Evolutionary conservation across 768 basidiomycete species (phyloP).

Genomic region (Amanita rubescens): DNA sequence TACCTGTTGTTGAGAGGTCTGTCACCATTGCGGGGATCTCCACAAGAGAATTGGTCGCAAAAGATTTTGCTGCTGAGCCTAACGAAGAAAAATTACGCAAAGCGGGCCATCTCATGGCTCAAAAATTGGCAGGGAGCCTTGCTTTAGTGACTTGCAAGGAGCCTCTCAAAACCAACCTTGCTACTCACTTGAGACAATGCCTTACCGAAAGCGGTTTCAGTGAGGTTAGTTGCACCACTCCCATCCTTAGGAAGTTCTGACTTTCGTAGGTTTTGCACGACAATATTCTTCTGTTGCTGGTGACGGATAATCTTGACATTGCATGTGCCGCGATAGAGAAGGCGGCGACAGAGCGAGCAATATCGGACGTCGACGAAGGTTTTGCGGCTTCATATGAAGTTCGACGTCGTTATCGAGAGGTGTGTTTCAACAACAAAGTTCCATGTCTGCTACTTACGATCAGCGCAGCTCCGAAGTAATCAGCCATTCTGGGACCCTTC

Average conservation of each 20-base stretch:
- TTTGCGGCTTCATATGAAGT: slow-evolving; percentile 77
- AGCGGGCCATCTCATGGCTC: slow-evolving; percentile 93
- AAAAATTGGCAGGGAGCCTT: slow-evolving; percentile 92
- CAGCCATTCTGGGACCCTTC: slow-evolving; percentile 89
- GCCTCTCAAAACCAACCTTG: slow-evolving; percentile 87
- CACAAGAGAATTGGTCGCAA: slow-evolving; percentile 87
- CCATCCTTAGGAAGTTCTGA: slow-evolving; percentile 30
- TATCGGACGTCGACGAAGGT: slow-evolving; percentile 87
- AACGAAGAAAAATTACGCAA: slow-evolving; percentile 87
- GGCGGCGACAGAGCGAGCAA: slow-evolving; percentile 94
- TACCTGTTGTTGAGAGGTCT: slow-evolving; percentile 95
- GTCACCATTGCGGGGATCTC: slow-evolving; percentile 99
- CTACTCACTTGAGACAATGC: slow-evolving; percentile 78
- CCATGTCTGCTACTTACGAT: background rate
- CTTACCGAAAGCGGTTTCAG: slow-evolving; percentile 83
- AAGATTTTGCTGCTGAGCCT: slow-evolving; percentile 92
- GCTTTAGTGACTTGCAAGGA: slow-evolving; percentile 98
- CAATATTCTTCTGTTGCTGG: slow-evolving; percentile 68
- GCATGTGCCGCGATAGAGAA: slow-evolving; percentile 95
- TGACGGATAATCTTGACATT: slow-evolving; percentile 87
- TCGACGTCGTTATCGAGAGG: slow-evolving; percentile 83
- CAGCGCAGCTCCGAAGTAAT: slow-evolving; percentile 46
- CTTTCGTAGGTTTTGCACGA: slow-evolving; percentile 55
- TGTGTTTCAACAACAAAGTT: slow-evolving; percentile 22
- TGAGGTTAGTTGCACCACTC: slow-evolving; percentile 41